phyloP scores from a whole-genome alignment of 495 filamentous ascomycete genomes.

The Trichoderma erinaceum region DNA sequence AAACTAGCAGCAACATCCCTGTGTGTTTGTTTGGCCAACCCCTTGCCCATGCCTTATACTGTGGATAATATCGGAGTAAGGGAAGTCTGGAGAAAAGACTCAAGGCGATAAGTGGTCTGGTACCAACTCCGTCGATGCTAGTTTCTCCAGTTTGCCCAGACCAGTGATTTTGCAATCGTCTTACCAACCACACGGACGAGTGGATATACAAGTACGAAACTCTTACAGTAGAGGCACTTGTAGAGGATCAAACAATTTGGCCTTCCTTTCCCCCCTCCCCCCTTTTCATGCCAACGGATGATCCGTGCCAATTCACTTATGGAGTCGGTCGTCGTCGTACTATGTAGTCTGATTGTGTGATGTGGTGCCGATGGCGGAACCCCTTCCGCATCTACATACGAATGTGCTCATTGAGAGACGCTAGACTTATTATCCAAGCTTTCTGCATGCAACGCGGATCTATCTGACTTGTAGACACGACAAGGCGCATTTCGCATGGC shows the following conservation, averaged over 20 bases:
- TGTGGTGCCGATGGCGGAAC: neutral
- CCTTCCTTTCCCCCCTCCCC: too few relatives aligned
- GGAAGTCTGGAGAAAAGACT: neutral
- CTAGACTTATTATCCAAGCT: neutral
- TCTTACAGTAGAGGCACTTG: too few relatives aligned
- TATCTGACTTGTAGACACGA: neutral
- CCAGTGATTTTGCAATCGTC: too few relatives aligned
- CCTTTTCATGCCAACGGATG: neutral
- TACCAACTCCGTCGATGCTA: neutral
- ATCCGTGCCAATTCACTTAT: neutral
- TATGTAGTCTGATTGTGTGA: neutral
- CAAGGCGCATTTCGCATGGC: neutral
- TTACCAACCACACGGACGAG: too few relatives aligned
- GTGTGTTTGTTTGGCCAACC: neutral
- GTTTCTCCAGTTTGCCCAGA: neutral
- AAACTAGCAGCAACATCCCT: neutral
- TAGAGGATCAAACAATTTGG: too few relatives aligned
- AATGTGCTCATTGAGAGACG: neutral
- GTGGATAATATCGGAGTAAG: neutral
- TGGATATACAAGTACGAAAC: too few relatives aligned
- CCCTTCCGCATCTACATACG: neutral
- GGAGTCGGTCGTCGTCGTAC: too few relatives aligned
- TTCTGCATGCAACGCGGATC: neutral
- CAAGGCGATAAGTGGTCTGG: neutral
- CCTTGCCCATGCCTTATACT: slow-evolving; percentile 7